These are phyloP conservation scores for Penicillium nucicola DNA, from an alignment of 495 filamentous ascomycete species.

Conservation along the genomic window DNA sequence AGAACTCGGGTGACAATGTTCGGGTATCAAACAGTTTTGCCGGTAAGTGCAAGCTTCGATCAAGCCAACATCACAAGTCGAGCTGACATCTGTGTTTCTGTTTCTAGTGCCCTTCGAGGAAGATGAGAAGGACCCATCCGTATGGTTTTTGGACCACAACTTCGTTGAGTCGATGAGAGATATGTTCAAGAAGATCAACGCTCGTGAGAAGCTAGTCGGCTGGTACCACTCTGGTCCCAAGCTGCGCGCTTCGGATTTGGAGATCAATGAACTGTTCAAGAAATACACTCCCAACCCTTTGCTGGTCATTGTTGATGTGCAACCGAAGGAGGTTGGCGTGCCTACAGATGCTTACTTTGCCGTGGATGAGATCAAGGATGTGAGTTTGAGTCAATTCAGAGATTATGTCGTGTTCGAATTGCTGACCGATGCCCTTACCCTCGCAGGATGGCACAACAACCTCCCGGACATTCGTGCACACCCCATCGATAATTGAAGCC, in stretches of 20 bases:
- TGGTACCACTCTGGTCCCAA: conserved; percentile 99
- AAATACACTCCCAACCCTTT: conserved; percentile 95
- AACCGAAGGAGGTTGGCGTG: conserved; percentile 96
- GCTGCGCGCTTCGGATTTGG: conserved; percentile 91
- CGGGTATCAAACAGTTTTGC: conserved; percentile 99
- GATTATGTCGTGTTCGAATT: neutral
- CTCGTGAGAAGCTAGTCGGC: conserved; percentile 96
- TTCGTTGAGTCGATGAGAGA: conserved; percentile 99
- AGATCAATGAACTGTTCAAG: conserved; percentile 99
- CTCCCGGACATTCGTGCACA: conserved; percentile 96
- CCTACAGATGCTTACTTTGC: conserved; percentile 99
- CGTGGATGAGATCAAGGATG: conserved; percentile 99
- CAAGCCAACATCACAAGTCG: conserved; percentile 6
- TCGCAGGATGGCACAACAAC: conserved; percentile 93
- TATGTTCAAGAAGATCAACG: conserved; percentile 99
- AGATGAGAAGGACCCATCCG: conserved; percentile 95
- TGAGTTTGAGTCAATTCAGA: conserved; percentile 44
- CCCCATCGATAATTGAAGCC: conserved; percentile 97
- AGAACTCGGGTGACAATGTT: conserved; percentile 92
- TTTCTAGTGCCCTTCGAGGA: conserved; percentile 91
- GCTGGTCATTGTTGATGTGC: conserved; percentile 96
- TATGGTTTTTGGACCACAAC: conserved; percentile 99
- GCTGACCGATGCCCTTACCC: conserved; percentile 5
- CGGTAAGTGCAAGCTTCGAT: conserved; percentile 53
- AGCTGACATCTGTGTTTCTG: conserved; percentile 12